These are phyloP conservation scores for Cyclospora cayetanensis DNA, from an alignment of 169 alveolate genomes.

Conservation along the genomic window DNA sequence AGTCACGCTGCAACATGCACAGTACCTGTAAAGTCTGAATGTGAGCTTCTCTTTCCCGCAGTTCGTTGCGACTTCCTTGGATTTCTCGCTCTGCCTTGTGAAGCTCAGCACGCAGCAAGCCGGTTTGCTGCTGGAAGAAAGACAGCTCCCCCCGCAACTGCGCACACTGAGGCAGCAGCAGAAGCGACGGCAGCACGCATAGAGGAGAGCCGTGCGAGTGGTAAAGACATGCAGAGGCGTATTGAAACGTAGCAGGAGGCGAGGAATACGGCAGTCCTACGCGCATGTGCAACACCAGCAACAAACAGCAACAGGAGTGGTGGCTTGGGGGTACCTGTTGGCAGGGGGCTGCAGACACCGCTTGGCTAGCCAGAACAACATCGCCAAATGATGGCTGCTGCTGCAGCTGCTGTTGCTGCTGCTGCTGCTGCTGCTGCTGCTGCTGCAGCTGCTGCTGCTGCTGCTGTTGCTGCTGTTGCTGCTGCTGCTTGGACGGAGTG, in stretches of 20 bases:
- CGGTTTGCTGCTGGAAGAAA: conserved; percentile 1
- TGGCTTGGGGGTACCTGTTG: neutral
- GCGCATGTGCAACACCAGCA: conserved; percentile 22
- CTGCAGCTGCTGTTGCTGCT: neutral
- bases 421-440: neutral
- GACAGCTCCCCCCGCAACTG: neutral
- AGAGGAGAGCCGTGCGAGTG: too few species aligned
- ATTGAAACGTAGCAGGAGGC: too few species aligned
- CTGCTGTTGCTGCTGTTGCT: conserved; percentile 34
- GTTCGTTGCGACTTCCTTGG: neutral
- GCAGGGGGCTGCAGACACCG: neutral
- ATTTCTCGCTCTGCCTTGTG: conserved; percentile 14
- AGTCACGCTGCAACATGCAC: too few species aligned
- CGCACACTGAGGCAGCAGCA: conserved; percentile 19
- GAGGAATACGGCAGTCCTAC: too few species aligned
- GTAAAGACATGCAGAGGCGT: too few species aligned
- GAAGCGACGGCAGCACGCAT: neutral
- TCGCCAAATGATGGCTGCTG: too few species aligned
- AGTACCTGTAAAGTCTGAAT: neutral
- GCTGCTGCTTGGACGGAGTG: conserved; percentile 4
- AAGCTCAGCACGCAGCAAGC: conserved; percentile 12
- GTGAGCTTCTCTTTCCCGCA: neutral
- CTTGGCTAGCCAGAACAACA: too few species aligned
- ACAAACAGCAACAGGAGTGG: neutral
- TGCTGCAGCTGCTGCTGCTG: conserved; percentile 13